Evolutionary conservation across 2,329 filamentous ascomycete genomes (phyloP).

Genomic region (Tetracladium maxilliforme): DNA sequence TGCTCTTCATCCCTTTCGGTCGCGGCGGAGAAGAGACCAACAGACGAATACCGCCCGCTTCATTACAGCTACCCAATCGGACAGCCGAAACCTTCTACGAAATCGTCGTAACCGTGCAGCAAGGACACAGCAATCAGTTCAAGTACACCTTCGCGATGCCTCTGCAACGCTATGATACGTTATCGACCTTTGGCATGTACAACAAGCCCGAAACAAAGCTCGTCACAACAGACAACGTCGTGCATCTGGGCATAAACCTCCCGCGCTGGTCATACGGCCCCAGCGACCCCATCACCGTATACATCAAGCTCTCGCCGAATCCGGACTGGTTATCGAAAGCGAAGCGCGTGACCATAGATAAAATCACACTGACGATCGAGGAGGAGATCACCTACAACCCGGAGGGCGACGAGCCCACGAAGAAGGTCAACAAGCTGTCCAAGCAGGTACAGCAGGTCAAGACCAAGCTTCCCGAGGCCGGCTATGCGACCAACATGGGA

Average conservation of each 20-base stretch:
- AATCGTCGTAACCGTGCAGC: conserved; percentile 88
- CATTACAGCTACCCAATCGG: conserved; percentile 75
- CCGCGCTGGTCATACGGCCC: conserved; percentile 96
- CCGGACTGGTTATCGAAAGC: conserved; percentile 84
- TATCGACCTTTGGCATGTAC: conserved; percentile 99
- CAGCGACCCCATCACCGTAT: conserved; percentile 86
- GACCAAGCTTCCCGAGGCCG: conserved; percentile 75
- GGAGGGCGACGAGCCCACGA: conserved; percentile 86
- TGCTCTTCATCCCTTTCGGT: conserved; percentile 93
- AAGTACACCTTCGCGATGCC: conserved; percentile 88
- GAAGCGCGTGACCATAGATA: conserved; percentile 81
- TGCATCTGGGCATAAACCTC: conserved; percentile 81
- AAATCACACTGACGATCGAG: conserved; percentile 86
- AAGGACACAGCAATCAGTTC: conserved; percentile 73
- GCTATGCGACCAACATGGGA: conserved; percentile 85
- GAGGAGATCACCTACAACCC: conserved; percentile 99
- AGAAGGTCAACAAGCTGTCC: conserved; percentile 75
- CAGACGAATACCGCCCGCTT: conserved; percentile 80
- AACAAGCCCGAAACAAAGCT: conserved; percentile 86
- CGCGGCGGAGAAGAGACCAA: conserved; percentile 82
- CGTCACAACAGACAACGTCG: conserved; percentile 74
- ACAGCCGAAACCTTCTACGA: conserved; percentile 98
- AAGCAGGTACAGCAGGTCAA: conserved; percentile 73
- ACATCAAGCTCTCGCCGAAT: conserved; percentile 87
- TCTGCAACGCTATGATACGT: conserved; percentile 83